Base-by-base conservation (phyloP, 148 eudicot genomes). In the Limonium bicolor region DNA sequence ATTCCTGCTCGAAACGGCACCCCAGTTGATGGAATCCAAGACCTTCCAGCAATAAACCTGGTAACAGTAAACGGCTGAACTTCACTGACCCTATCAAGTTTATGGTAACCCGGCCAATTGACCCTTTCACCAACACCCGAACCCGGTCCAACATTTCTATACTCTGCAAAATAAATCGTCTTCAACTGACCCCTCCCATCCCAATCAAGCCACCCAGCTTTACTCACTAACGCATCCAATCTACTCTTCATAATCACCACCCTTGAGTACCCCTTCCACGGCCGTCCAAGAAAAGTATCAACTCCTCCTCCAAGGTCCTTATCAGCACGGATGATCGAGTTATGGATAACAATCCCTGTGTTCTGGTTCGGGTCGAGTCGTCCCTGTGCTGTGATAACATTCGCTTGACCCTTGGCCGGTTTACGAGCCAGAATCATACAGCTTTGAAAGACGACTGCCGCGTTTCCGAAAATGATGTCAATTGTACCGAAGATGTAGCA, bases 391-490 rank as follows among this genome's bases (percentile, higher is more conserved):
- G 79, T 73, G 1, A 73, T 28, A 0, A 52, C 43, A 27, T 54
- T 65, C 15, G 42, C 25, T 16, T 73, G 74, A 9, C 35, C 25
- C 0, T 13, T 0, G 23, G 64, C 15, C 4, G 78, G 73, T 13
- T 33, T 54, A 3, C 68, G 38, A 1, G 51, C 68, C 8, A 29
- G 38, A 4, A 73, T 61, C 46, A 55, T 56, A 41, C 71, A 73
- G 34, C 55, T 65, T 30, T 73, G 71, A 35, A 73, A 24, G n/a
- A 73, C 54, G 0, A 50, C 54, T 9, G 74, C 74, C 0, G 78
- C 74, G 25, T 68, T 68, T 12, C 78, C 78, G 8, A 73, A 73
- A 3, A 68, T 68, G 54, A 68, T 54, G 31, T 73, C 74, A 0
- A 67, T 52, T 1, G 77, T 67, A 9, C 77, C 77, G 11, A 60